These are phyloP conservation scores for Apophysomyces sp. DNA, from an alignment of 371 early-diverging fungal species.

Conservation along the genomic window DNA sequence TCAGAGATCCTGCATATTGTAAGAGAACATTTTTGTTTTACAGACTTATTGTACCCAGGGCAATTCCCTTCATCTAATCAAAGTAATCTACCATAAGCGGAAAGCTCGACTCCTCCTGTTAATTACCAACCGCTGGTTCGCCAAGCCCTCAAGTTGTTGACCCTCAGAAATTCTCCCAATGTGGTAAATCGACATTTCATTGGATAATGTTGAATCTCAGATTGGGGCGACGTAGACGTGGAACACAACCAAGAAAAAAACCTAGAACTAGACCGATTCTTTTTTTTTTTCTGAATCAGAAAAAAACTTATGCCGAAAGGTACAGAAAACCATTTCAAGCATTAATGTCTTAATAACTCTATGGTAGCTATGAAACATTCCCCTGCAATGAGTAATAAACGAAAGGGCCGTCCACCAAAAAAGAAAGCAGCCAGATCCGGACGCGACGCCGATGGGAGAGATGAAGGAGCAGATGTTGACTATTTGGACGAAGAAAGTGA, in stretches of 20 bases:
- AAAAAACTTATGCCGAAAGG: neutral
- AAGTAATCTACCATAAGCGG: too few species aligned
- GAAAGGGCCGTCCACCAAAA: constrained; percentile 20
- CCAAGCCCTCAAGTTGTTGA: neutral
- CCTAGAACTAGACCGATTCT: neutral
- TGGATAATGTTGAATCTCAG: neutral
- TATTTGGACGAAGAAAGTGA: constrained; percentile 26
- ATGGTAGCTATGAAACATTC: neutral
- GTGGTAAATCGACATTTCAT: neutral
- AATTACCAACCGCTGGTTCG: neutral
- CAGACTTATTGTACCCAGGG: too few species aligned
- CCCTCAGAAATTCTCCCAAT: neutral
- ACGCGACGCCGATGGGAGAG: constrained; percentile 1
- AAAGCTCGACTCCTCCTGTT: too few species aligned
- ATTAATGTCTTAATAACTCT: neutral
- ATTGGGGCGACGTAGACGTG: neutral
- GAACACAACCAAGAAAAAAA: neutral
- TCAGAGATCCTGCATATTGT: too few species aligned
- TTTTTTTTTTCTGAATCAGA: constrained; percentile 1
- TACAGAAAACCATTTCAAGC: neutral
- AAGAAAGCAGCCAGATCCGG: constrained; percentile 5
- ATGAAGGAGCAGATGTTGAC: constrained; percentile 15
- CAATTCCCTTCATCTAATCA: too few species aligned
- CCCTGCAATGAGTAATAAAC: constrained; percentile 1
- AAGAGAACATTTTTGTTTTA: too few species aligned